phyloP scores from a whole-genome alignment of 768 basidiomycete species.

The Lanmaoa rubissima region DNA sequence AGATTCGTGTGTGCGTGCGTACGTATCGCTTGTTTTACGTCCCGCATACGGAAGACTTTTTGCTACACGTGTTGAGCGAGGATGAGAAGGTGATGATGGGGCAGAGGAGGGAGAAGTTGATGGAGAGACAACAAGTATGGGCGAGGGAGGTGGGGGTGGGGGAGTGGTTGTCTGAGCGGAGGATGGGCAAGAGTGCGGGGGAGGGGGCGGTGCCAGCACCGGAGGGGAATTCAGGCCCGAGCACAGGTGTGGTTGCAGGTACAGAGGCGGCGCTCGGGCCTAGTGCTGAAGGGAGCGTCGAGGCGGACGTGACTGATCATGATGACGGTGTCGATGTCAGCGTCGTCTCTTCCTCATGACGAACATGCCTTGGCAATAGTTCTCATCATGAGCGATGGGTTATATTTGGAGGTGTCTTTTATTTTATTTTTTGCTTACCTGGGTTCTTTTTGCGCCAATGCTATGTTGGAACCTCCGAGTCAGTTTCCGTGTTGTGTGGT shows the following conservation, averaged over 20 bases:
- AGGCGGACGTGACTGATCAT: neutral
- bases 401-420: neutral
- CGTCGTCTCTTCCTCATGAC: slow-evolving; percentile 9
- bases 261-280: neutral
- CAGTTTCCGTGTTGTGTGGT: no score
- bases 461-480: no score
- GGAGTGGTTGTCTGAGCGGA: slow-evolving; percentile 10
- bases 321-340: neutral
- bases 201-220: no score
- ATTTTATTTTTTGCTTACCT: neutral
- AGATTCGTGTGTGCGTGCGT: slow-evolving; percentile 65
- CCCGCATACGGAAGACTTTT: slow-evolving; percentile 27
- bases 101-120: slow-evolving; percentile 1
- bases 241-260: neutral
- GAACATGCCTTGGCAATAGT: neutral
- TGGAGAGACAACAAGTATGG: slow-evolving; percentile 16
- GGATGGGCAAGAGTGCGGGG: neutral
- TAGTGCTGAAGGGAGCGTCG: neutral
- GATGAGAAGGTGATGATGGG: slow-evolving; percentile 4
- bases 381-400: neutral
- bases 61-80: slow-evolving; percentile 9
- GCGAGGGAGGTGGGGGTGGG: slow-evolving; percentile 13
- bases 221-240: neutral
- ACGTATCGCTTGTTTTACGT: slow-evolving; percentile 29
- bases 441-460: no score